phyloP scores from a whole-genome alignment of 2,329 filamentous ascomycete species.

The Blumeria hordei region DNA sequence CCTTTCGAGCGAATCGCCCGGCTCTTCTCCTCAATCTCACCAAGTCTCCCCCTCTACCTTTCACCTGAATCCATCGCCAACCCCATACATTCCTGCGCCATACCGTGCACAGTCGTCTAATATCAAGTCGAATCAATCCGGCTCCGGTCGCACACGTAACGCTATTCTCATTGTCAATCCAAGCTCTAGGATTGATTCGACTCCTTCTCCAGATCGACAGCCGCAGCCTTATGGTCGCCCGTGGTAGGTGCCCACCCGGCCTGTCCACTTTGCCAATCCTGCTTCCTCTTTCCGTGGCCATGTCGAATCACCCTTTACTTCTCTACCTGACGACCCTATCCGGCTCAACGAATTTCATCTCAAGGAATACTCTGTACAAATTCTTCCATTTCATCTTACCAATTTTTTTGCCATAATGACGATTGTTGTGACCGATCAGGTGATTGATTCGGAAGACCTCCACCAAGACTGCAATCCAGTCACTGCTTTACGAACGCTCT shows the following conservation, averaged over 20 bases:
- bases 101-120: constrained; percentile 28
- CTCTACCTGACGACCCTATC: constrained; percentile 13
- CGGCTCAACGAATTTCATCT: constrained; percentile 11
- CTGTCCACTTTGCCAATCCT: too few relatives aligned
- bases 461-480: too few relatives aligned
- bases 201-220: neutral
- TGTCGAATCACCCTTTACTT: neutral
- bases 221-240: constrained; percentile 9
- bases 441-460: too few relatives aligned
- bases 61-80: constrained; percentile 43
- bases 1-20: constrained; percentile 78
- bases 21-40: constrained; percentile 68
- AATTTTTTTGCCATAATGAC: constrained; percentile 7
- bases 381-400: constrained; percentile 7
- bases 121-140: constrained; percentile 74
- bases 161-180: constrained; percentile 97
- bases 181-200: constrained; percentile 36
- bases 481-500: too few relatives aligned
- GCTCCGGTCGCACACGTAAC: constrained; percentile 73
- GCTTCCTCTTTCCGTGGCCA: too few relatives aligned
- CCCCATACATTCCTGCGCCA: constrained; percentile 39
- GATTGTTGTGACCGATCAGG: too few relatives aligned
- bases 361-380: constrained; percentile 17
- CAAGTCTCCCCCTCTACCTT: constrained; percentile 58
- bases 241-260: constrained; percentile 9